Percentiles rank a stretch among this genome's conserved stretches.
These are phyloP conservation scores for Fraxinus albicans DNA, from an alignment of 305 asterid species.

Conservation along the genomic window DNA sequence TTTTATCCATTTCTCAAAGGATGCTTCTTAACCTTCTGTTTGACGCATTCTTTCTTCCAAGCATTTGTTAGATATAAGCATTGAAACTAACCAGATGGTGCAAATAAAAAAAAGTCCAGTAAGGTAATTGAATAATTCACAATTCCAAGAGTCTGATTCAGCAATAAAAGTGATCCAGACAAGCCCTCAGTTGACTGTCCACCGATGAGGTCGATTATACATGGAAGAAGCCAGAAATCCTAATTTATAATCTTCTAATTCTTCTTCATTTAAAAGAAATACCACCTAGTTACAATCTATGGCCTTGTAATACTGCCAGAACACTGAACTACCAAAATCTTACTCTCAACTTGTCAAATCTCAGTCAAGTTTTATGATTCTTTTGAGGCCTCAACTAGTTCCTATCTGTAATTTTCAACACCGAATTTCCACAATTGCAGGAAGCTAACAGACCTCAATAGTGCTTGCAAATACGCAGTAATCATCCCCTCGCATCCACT, in stretches of 20 bases:
- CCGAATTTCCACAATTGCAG: neutral
- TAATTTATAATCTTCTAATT: neutral
- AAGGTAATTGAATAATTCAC: neutral
- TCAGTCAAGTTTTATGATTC: neutral
- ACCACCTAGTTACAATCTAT: neutral
- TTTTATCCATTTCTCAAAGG: neutral
- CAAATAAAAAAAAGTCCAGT: neutral
- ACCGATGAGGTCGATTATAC: neutral
- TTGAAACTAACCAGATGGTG: neutral
- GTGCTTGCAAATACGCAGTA: neutral
- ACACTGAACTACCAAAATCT: neutral
- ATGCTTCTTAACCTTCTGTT: neutral
- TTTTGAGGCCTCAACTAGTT: neutral
- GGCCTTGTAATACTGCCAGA: neutral
- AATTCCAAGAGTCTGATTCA: neutral
- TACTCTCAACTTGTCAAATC: neutral
- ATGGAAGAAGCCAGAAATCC: neutral
- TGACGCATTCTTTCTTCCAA: neutral
- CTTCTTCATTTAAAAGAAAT: neutral
- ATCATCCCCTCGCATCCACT: neutral
- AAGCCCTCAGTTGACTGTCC: neutral
- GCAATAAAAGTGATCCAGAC: neutral
- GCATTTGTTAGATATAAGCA: neutral
- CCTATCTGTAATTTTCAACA: neutral
- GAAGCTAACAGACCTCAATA: neutral